Conservation (phyloP, 371 early-diverging fungal species). For the Apophysomyces variabilis region DNA sequence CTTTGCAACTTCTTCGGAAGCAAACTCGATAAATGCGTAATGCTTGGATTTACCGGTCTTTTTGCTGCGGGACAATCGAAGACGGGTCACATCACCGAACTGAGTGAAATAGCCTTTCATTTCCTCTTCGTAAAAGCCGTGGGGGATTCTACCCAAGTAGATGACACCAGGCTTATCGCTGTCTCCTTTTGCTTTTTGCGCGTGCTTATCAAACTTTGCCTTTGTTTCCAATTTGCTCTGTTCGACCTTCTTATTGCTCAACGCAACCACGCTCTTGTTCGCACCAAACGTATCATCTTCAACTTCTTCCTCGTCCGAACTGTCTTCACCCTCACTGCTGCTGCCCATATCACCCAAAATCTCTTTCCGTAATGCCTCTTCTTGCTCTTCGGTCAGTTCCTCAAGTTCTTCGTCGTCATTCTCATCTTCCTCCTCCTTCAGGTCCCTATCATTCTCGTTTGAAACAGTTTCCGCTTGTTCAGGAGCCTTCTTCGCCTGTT, state of each 20-base stretch:
- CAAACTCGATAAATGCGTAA: constrained; percentile 93
- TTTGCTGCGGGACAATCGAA: constrained; percentile 86
- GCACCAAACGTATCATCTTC: constrained; percentile 48
- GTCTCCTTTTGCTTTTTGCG: constrained; percentile 39
- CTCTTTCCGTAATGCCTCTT: constrained; percentile 46
- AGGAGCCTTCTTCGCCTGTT: constrained; percentile 14
- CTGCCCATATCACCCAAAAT: constrained; percentile 57
- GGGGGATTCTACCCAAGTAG: constrained; percentile 91
- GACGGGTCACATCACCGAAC: constrained; percentile 84
- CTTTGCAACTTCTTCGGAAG: constrained; percentile 75
- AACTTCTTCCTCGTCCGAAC: constrained; percentile 36
- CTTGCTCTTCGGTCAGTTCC: constrained; percentile 46
- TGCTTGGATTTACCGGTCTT: constrained; percentile 91
- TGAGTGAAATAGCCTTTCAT: constrained; percentile 90
- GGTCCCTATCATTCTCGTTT: constrained; percentile 19
- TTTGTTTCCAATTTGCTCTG: constrained; percentile 43
- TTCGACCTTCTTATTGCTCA: constrained; percentile 40
- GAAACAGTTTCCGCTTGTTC: constrained; percentile 19
- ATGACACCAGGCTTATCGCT: constrained; percentile 67
- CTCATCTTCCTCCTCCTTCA: constrained; percentile 15
- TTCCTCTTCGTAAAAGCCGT: constrained; percentile 94
- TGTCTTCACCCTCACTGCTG: constrained; percentile 50
- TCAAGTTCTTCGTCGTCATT: constrained; percentile 26
- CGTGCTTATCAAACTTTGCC: constrained; percentile 36
- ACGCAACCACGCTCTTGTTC: constrained; percentile 55